Conservation (phyloP, 2,329 filamentous ascomycete genomes). For the Stemphylium lycopersici region DNA sequence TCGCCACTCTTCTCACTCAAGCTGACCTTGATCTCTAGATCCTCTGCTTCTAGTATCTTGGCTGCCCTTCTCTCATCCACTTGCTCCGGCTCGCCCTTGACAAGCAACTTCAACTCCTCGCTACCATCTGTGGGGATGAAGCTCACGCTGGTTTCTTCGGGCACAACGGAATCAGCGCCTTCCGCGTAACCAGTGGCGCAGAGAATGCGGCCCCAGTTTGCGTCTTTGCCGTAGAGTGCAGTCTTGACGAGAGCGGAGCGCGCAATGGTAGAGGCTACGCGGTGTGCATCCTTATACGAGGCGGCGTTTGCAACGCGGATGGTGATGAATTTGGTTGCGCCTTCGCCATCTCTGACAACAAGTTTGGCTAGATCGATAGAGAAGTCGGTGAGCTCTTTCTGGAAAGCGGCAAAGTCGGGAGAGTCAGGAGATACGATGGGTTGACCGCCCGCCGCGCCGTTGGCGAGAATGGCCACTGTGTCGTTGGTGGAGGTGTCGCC, state of each 20-base stretch:
- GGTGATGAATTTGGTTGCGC: conserved; percentile 97
- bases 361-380: conserved; percentile 86
- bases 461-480: conserved; percentile 91
- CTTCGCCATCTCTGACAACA: conserved; percentile 94
- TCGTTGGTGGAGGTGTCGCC: conserved; percentile 98
- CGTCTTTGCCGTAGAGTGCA: conserved; percentile 93
- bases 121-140: conserved; percentile 81
- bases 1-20: conserved; percentile 65
- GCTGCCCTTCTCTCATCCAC: conserved; percentile 79
- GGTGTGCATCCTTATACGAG: conserved; percentile 72
- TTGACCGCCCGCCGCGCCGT: conserved; percentile 82
- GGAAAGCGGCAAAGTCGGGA: conserved; percentile 73
- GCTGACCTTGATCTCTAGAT: conserved; percentile 77
- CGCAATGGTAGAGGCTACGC: conserved; percentile 86
- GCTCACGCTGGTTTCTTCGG: conserved; percentile 75
- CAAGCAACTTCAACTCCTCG: conserved; percentile 74
- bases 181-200: conserved; percentile 87
- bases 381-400: conserved; percentile 74
- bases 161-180: conserved; percentile 68
- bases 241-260: conserved; percentile 95
- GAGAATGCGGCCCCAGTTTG: conserved; percentile 97
- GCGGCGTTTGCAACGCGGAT: conserved; percentile 80
- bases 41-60: conserved; percentile 76
- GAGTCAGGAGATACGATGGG: conserved; percentile 62
- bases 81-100: conserved; percentile 78